Evolutionary conservation across 2,329 filamentous ascomycete genomes (phyloP), one percentile per base, ranked within the genome.

Genomic region (Botrytis byssoidea): DNA sequence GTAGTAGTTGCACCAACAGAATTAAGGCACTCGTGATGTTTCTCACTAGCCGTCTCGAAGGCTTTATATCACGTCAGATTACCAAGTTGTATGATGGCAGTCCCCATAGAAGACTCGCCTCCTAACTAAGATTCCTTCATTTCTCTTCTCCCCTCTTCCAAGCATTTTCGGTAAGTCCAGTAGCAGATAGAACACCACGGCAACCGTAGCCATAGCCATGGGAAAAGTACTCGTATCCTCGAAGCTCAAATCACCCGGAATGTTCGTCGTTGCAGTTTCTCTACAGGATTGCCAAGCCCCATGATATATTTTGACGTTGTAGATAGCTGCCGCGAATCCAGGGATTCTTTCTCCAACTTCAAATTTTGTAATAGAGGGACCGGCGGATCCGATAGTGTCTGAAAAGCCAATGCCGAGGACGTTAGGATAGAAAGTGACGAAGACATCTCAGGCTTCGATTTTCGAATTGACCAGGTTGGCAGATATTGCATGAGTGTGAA

Each of bases 31-130:
- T 81, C 77, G 57, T 82, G 82, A 76, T 68, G 74, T 67, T 14
- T 79, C 76, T 14, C 81, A 82, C 72, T 74, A 16, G 81, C 82
- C 18, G 82, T 83, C 0, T 80, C 75, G 46, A 84, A 76, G 14
- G 86, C 4, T 63, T 82, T 82, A 71, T 84, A 81, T 5, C 84
- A 84, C 14, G 83, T 77, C 0, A 81, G 82, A 1, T 79, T 80
- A 0, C 83, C 84, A 1, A 86, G 78, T 73, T 86, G 85, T 66
- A 86, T 83, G 0, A 83, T 83, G 9, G 80, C 81, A 22, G 55
- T 65, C 6, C 76, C 76, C 10, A 78, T 75, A 25, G 75, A 72
- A 1, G 76, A 78, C 2, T 75, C 68, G 8, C 74, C 79, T 18
- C 77, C 70, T 76, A 44, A 80, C 61, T 18, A 88, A 76, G 0